phyloP scores from a whole-genome alignment of 148 eudicot species.

The Agrostemma githago region DNA sequence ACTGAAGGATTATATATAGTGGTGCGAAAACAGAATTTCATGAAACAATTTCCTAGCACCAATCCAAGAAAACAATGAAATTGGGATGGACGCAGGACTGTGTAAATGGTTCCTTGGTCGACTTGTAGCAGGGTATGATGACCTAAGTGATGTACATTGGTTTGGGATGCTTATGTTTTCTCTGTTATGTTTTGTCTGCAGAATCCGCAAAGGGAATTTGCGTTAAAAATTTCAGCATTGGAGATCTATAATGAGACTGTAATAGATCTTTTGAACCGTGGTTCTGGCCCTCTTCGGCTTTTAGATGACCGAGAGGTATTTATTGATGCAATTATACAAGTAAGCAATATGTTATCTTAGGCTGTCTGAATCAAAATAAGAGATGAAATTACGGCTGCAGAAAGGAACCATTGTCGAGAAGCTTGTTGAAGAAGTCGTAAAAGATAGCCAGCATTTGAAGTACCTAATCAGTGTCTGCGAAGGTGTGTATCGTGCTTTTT shows the following conservation, averaged over 20 bases:
- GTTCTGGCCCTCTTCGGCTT: constrained; percentile 81
- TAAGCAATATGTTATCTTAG: constrained; percentile 1
- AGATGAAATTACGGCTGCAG: constrained; percentile 37
- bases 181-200: constrained; percentile 28
- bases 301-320: constrained; percentile 97
- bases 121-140: not conserved
- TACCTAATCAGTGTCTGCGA: constrained; percentile 76
- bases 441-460: constrained; percentile 62
- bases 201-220: constrained; percentile 61
- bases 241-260: constrained; percentile 97
- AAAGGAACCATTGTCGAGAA: constrained; percentile 90
- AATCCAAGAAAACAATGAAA: not conserved
- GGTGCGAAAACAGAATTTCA: no score
- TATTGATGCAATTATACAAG: not conserved
- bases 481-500: constrained; percentile 40
- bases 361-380: constrained; percentile 1
- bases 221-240: constrained; percentile 71
- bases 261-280: constrained; percentile 73
- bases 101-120: not conserved
- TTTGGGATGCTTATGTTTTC: constrained; percentile 3
- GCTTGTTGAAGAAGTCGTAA: constrained; percentile 70
- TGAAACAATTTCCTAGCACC: not conserved
- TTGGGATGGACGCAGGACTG: not conserved
- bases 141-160: not conserved
- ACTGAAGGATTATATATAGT: no score